These are phyloP conservation scores for Phytophthora pistaciae DNA, from an alignment of 352 stramenopile species.

Conservation along the genomic window DNA sequence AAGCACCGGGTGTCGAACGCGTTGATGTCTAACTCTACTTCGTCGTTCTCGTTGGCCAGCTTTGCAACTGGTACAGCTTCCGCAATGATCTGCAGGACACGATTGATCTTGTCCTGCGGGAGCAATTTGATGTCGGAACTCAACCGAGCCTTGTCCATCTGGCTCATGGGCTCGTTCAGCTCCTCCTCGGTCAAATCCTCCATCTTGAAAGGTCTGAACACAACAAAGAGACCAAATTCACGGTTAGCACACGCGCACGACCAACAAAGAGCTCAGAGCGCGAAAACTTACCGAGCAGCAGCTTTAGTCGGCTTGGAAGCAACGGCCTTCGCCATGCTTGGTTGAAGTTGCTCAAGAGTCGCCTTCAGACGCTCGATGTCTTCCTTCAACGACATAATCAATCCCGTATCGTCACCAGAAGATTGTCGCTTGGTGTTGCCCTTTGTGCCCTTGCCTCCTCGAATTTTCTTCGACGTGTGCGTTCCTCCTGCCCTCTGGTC, in stretches of 20 bases:
- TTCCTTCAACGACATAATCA: slow-evolving; percentile 91
- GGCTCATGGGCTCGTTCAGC: slow-evolving; percentile 87
- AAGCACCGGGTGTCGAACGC: slow-evolving; percentile 88
- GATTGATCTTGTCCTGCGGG: slow-evolving; percentile 89
- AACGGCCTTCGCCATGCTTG: slow-evolving; percentile 48
- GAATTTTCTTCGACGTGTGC: slow-evolving; percentile 77
- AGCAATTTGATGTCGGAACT: slow-evolving; percentile 85
- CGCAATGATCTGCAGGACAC: slow-evolving; percentile 90
- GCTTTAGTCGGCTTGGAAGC: slow-evolving; percentile 60
- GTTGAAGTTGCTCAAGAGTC: slow-evolving; percentile 85
- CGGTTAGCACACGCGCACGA: slow-evolving; percentile 5
- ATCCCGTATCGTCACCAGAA: slow-evolving; percentile 65
- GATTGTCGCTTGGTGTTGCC: slow-evolving; percentile 73
- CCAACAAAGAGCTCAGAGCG: background rate
- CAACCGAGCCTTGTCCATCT: slow-evolving; percentile 84
- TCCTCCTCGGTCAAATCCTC: slow-evolving; percentile 90
- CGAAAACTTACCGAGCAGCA: slow-evolving; percentile 57
- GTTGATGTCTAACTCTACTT: slow-evolving; percentile 93
- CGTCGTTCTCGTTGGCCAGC: slow-evolving; percentile 84
- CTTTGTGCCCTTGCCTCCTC: slow-evolving; percentile 80
- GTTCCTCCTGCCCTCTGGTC: slow-evolving; percentile 62
- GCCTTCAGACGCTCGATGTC: slow-evolving; percentile 90
- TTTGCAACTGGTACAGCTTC: slow-evolving; percentile 88
- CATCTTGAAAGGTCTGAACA: slow-evolving; percentile 86
- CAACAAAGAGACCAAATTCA: slow-evolving; percentile 13